phyloP scores from a whole-genome alignment of 495 filamentous ascomycete species.

The Talaromyces ruber region DNA sequence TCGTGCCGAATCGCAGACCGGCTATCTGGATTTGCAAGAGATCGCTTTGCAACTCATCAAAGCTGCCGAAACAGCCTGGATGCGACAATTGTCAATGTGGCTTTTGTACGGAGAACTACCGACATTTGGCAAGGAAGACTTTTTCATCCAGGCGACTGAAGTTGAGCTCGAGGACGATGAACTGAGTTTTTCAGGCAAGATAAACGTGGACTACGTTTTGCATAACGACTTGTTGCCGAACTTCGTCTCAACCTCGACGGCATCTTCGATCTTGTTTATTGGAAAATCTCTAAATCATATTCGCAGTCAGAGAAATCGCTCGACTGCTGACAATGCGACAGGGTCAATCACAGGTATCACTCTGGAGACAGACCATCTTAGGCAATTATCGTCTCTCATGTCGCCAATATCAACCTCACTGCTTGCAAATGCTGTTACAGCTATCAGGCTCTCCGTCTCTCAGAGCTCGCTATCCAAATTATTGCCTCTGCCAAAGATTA shows the following conservation, averaged over 20 bases:
- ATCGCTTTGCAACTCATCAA: slow-evolving; percentile 59
- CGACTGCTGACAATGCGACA: slow-evolving; percentile 20
- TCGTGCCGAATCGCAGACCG: slow-evolving; percentile 69
- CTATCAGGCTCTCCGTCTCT: slow-evolving; percentile 73
- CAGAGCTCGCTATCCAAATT: slow-evolving; percentile 72
- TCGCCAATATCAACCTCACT: slow-evolving; percentile 64
- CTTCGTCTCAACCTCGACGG: slow-evolving; percentile 69
- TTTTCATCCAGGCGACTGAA: slow-evolving; percentile 58
- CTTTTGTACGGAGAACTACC: slow-evolving; percentile 80
- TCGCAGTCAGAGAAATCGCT: slow-evolving; percentile 37
- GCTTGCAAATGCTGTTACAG: slow-evolving; percentile 60
- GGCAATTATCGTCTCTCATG: slow-evolving; percentile 57
- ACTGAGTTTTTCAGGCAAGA: slow-evolving; percentile 13
- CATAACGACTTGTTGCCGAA: slow-evolving; percentile 54
- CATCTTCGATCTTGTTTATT: slow-evolving; percentile 80
- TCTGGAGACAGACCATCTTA: slow-evolving; percentile 64
- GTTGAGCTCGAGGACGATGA: slow-evolving; percentile 26
- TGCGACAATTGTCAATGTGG: slow-evolving; percentile 85
- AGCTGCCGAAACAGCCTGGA: slow-evolving; percentile 82
- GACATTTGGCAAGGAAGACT: slow-evolving; percentile 62
- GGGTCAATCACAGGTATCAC: slow-evolving; percentile 48
- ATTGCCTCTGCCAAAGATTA: slow-evolving; percentile 63
- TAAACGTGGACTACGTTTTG: slow-evolving; percentile 42
- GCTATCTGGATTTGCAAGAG: slow-evolving; percentile 75
- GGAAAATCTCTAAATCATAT: slow-evolving; percentile 83